Evolutionary conservation across 352 stramenopile species (phyloP).

Genomic region (Phytophthora hybrid): DNA sequence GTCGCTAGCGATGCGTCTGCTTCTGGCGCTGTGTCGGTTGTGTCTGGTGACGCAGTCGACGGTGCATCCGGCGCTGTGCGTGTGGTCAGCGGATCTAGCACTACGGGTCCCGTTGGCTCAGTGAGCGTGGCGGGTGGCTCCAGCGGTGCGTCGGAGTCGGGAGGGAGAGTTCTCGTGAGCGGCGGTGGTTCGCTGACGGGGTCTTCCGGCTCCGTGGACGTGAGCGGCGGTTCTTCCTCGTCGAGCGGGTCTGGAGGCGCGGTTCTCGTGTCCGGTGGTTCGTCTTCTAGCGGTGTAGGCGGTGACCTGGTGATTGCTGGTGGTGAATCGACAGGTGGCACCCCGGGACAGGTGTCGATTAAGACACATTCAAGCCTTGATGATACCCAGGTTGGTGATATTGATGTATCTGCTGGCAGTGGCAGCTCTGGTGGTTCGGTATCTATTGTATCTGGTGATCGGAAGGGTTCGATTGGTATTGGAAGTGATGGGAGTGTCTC

Average conservation of each 20-base stretch:
- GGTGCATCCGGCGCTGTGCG: too few species aligned
- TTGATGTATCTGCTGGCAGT: slow-evolving; percentile 23
- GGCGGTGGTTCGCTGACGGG: slow-evolving; percentile 6
- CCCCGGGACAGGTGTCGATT: slow-evolving; percentile 16
- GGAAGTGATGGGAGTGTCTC: slow-evolving; percentile 26
- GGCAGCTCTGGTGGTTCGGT: slow-evolving; percentile 37
- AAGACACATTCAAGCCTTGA: slow-evolving; percentile 12
- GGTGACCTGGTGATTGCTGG: slow-evolving; percentile 11
- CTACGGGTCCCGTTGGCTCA: slow-evolving; percentile 16
- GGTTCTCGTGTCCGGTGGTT: slow-evolving; percentile 19
- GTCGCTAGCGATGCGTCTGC: not conserved
- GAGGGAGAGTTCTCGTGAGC: slow-evolving; percentile 20
- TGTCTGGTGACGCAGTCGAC: too few species aligned
- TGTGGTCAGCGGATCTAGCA: slow-evolving; percentile 8
- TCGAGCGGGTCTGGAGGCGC: slow-evolving; percentile 17
- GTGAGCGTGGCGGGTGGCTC: slow-evolving; percentile 31
- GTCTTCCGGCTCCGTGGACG: too few species aligned
- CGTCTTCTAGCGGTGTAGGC: slow-evolving; percentile 31
- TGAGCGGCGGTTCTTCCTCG: slow-evolving; percentile 1
- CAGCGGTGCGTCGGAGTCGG: slow-evolving; percentile 10
- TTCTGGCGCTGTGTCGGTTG: too few species aligned
- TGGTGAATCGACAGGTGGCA: slow-evolving; percentile 4
- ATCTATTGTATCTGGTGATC: slow-evolving; percentile 29
- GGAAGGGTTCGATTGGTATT: slow-evolving; percentile 30
- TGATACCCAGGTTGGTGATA: slow-evolving; percentile 15